These are phyloP conservation scores for Populus pruinosa DNA, from an alignment of 345 rosid genomes.

Conservation along the genomic window DNA sequence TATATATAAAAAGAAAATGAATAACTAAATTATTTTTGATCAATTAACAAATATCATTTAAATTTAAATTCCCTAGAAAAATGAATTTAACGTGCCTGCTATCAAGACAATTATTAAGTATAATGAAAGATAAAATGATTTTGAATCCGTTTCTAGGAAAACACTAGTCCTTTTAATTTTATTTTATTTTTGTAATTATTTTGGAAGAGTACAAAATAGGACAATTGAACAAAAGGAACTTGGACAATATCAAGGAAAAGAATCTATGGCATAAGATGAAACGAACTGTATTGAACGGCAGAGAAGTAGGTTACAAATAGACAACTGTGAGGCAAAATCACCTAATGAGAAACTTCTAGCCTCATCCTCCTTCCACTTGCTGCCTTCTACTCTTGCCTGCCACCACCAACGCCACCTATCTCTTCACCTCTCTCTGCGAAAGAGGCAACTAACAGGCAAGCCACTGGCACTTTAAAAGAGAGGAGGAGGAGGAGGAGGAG, in stretches of 20 bases:
- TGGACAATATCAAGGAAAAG: neutral
- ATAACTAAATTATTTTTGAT: no score
- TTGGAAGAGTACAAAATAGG: neutral
- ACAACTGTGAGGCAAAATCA: neutral
- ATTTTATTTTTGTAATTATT: no score
- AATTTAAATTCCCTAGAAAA: no score
- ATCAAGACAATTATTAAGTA: no score
- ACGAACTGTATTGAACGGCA: neutral
- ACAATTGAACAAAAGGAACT: neutral
- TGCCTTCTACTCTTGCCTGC: neutral
- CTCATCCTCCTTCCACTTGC: conserved; percentile 22
- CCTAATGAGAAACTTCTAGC: conserved; percentile 16
- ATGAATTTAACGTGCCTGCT: no score
- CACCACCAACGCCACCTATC: neutral
- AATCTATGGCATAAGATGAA: neutral
- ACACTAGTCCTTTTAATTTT: no score
- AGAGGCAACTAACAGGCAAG: neutral
- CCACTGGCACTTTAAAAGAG: neutral
- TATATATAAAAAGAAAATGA: no score
- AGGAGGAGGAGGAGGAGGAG: neutral
- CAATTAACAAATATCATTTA: no score
- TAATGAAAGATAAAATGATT: no score
- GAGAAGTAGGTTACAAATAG: neutral
- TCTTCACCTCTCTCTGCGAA: neutral
- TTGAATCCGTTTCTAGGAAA: no score